Evolutionary conservation across 306 rosid species (phyloP).

Genomic region (Inga laurina): DNA sequence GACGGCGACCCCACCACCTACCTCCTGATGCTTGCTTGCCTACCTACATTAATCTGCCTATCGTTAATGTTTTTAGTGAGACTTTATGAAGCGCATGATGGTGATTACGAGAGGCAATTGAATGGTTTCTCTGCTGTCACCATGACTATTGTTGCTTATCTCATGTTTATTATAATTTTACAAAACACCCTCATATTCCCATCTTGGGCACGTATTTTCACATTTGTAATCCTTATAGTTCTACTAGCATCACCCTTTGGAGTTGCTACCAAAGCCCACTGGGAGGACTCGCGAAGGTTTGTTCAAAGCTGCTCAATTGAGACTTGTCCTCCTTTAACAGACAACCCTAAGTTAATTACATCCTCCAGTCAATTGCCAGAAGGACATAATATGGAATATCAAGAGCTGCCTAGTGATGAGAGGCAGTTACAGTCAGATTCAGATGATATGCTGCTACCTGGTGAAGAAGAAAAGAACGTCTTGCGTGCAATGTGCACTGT

Average conservation of each 20-base stretch:
- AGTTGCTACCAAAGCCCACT: conserved; percentile 59
- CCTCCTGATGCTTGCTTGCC: conserved; percentile 69
- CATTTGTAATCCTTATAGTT: conserved; percentile 52
- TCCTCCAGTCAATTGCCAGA: conserved; percentile 29
- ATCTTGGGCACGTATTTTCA: conserved; percentile 43
- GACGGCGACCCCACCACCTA: conserved; percentile 63
- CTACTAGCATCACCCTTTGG: conserved; percentile 66
- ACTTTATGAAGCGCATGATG: conserved; percentile 49
- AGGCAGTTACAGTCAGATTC: conserved; percentile 28
- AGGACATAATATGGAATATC: conserved; percentile 40
- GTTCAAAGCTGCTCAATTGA: conserved; percentile 17
- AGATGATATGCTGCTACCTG: conserved; percentile 27
- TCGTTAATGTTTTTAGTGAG: conserved; percentile 64
- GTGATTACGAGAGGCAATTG: conserved; percentile 63
- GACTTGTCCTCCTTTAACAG: conserved; percentile 27
- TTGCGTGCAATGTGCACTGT: conserved; percentile 60
- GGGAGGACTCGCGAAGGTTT: conserved; percentile 37
- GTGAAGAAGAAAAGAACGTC: conserved; percentile 51
- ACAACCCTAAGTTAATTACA: background rate
- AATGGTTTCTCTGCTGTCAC: conserved; percentile 61
- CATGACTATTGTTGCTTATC: conserved; percentile 60
- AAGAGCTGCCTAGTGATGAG: conserved; percentile 49
- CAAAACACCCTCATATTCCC: conserved; percentile 50
- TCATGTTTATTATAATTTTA: conserved; percentile 61
- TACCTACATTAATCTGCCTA: conserved; percentile 61